Evolutionary conservation across 176 grass and related monocot genomes (phyloP), one percentile per base, ranked within the genome.

Genomic region (Poa pratensis): DNA sequence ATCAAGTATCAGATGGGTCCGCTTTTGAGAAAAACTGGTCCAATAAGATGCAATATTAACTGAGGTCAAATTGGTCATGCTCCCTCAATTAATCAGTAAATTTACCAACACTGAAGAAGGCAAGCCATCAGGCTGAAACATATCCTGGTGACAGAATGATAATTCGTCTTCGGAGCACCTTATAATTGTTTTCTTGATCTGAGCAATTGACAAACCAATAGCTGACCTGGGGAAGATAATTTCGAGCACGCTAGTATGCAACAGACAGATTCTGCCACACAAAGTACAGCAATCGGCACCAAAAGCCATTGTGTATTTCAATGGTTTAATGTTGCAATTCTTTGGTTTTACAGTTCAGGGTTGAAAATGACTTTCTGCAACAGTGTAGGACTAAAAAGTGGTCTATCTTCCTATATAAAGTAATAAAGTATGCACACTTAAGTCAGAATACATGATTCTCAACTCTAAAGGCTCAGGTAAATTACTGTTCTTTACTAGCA

Each of bases 291-390:
- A 27, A 30, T 30, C 4, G 24, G 26, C 46, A 30, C 2, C 18
- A 30, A 81, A 68, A 63, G 10, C n/a, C 49, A 70, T 27, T 15
- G 16, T 73, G 69, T 73, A 73, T 73, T 73, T 46, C 22, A 73
- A 73, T 73, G 45, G 22, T 48, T 73, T 30, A 3, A 17, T 23
- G 43, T 46, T 73, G 43, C 45, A 27, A 17, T 50, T 73, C 70
- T 49, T 49, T 4, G 23, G 40, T 17, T 73, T 73, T 49, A 73
- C 14, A 49, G 70, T 9, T 73, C 22, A 73, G 70, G 13, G 70
- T 49, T 49, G 3, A 73, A 73, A 49, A 26, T 48, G 70, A 17
- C 43, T 46, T 46, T 27, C 22, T 73, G 70, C 22, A 24, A 2
- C 42, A 73, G 43, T 73, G 49, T 49, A 49, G 7, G 70, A 16